Percentiles rank a stretch among this genome's conserved stretches.
These are phyloP conservation scores for Emmonsia crescens DNA, from an alignment of 2,329 filamentous ascomycete species.

Conservation along the genomic window DNA sequence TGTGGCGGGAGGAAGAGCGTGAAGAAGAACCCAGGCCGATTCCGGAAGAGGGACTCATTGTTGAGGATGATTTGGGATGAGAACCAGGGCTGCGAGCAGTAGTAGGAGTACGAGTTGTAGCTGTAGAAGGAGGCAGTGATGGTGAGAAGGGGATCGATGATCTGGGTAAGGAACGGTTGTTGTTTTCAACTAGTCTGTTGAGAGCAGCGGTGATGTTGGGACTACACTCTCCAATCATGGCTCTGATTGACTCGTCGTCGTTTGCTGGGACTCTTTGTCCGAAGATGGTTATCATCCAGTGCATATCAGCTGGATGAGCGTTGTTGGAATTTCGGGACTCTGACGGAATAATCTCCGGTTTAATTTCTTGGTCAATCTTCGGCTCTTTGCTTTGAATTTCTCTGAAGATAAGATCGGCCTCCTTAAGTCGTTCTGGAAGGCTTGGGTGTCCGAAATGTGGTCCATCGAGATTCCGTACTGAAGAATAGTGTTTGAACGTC, in stretches of 20 bases:
- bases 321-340: constrained; percentile 28
- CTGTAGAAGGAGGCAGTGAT: not conserved
- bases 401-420: constrained; percentile 2
- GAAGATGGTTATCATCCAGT: constrained; percentile 48
- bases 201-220: constrained; percentile 46
- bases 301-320: constrained; percentile 24
- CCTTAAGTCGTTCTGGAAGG: constrained; percentile 23
- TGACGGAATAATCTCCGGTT: constrained; percentile 27
- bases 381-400: constrained; percentile 14
- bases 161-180: constrained; percentile 4
- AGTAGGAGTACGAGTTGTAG: not conserved
- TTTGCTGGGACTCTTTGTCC: constrained; percentile 40
- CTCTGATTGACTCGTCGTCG: constrained; percentile 41
- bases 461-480: constrained; percentile 50
- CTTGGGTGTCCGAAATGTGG: constrained; percentile 47
- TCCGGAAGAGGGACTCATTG: constrained; percentile 20
- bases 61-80: constrained; percentile 15
- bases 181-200: constrained; percentile 39
- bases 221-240: constrained; percentile 42
- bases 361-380: constrained; percentile 14
- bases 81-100: not conserved
- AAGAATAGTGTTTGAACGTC: constrained; percentile 57
- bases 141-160: not conserved
- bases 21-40: constrained; percentile 27
- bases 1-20: constrained; percentile 32